Base-by-base conservation (phyloP, 2,329 filamentous ascomycete species). In the Eutypa lata region DNA sequence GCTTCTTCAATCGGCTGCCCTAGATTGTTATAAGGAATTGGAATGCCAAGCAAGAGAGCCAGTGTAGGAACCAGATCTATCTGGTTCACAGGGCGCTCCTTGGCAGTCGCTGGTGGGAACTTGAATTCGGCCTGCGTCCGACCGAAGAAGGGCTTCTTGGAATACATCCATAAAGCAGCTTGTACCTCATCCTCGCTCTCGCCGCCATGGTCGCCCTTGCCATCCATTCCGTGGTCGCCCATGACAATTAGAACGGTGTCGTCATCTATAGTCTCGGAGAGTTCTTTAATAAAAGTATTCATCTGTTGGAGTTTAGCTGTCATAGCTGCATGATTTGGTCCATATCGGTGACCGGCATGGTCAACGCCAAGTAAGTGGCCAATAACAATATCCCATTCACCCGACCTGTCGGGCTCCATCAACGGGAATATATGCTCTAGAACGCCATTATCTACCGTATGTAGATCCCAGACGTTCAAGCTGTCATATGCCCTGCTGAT, bases 151-250 rank as follows among this genome's bases (percentile, higher is more conserved):
- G 86, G 85, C 61, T 84, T 87, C 70, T 92, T 96, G 1, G 94
- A 96, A 70, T 97, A 99, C 91, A 99, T 96, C 93, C 94, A 99
- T 46, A 99, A 72, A 2, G 94, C 91, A 52, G 94, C 91, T 70
- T 99, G 86, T 7, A 99, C 84, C 69, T 99, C 94, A 58, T 97
- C 91, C 61, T 97, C 90, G 31, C 93, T 97, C 75, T 99, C 94
- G 51, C 94, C 94, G n/a, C 94, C 94, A 66, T 99, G 94, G 61
- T 99, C 94, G 18, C 94, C 94, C 74, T 99, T 97, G 55, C 83
- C 78, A 70, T 99, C 94, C 94, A 99, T 99, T 11, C 94, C 94
- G 67, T 99, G 94, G 68, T 99, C 94, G n/a, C 94, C 94, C 91
- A 99, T 96, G 14, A 99, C 89, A 19, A 99, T 85, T 35, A 99